A percentile compares a stretch with the other conserved stretches of the same genome.
phyloP scores from a whole-genome alignment of 2,329 filamentous ascomycete species.

The Fusarium sp. region DNA sequence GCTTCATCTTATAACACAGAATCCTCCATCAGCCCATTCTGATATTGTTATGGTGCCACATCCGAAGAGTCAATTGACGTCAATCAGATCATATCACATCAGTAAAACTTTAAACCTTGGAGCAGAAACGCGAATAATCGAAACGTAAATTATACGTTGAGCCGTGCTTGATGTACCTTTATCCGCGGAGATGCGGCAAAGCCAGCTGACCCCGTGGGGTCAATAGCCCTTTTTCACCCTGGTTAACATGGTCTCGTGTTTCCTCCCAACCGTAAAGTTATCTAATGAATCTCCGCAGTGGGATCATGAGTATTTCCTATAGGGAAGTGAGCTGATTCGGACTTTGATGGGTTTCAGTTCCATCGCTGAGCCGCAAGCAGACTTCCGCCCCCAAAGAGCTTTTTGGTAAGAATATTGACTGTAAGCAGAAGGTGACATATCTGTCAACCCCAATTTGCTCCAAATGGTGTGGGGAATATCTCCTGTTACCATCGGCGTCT shows the following conservation, averaged over 20 bases:
- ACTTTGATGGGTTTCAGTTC: constrained; percentile 11
- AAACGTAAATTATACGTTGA: constrained; percentile 17
- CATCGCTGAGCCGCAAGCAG: constrained; percentile 11
- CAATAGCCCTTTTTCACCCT: neutral
- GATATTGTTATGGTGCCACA: constrained; percentile 6
- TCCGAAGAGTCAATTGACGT: neutral
- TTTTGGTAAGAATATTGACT: neutral
- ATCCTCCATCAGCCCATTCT: constrained; percentile 3
- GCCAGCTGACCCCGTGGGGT: constrained; percentile 33
- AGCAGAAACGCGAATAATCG: constrained; percentile 1
- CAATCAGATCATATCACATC: constrained; percentile 26
- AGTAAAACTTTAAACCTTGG: constrained; percentile 6
- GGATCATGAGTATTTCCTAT: neutral
- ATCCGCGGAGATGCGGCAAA: constrained; percentile 28
- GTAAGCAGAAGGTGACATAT: constrained; percentile 8
- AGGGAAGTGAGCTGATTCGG: constrained; percentile 22
- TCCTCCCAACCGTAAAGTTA: neutral
- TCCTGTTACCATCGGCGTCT: neutral
- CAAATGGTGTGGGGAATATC: neutral
- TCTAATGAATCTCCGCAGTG: neutral
- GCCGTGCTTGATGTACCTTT: constrained; percentile 23
- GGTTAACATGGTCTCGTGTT: constrained; percentile 19
- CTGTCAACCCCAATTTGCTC: neutral
- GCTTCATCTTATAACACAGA: constrained; percentile 13
- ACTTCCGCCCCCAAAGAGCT: neutral